Conservation (phyloP, 2,329 filamentous ascomycete genomes). For the Teratosphaeriaceae sp. region DNA sequence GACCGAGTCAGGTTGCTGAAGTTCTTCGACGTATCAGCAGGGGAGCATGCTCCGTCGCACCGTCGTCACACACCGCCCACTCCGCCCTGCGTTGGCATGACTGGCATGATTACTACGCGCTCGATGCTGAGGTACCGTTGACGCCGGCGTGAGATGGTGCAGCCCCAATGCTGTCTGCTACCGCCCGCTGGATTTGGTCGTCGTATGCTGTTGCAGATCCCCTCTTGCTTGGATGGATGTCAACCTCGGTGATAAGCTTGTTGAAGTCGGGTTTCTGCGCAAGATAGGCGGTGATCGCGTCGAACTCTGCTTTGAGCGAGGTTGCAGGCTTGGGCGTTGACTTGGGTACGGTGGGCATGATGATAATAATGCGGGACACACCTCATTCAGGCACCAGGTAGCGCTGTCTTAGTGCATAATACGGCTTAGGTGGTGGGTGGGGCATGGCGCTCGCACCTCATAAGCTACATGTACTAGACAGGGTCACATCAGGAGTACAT, state of each 20-base stretch:
- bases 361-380: background rate
- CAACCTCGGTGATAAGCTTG: conserved; percentile 22
- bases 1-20: conserved; percentile 39
- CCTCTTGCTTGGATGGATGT: too few relatives aligned
- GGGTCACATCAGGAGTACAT: too few relatives aligned
- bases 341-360: background rate
- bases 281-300: conserved; percentile 4
- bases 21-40: conserved; percentile 19
- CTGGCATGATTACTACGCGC: conserved; percentile 31
- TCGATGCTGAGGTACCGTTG: background rate
- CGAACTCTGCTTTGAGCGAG: conserved; percentile 2
- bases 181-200: background rate
- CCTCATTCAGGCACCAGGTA: background rate
- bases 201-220: conserved; percentile 7
- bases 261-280: conserved; percentile 20
- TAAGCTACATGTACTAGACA: too few relatives aligned
- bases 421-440: too few relatives aligned
- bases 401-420: too few relatives aligned
- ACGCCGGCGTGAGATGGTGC: conserved; percentile 4
- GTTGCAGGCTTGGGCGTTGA: background rate
- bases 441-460: too few relatives aligned
- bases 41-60: background rate
- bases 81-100: conserved; percentile 36
- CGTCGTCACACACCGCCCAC: conserved; percentile 29
- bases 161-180: background rate